Base-by-base conservation (phyloP, 768 basidiomycete genomes). In the Russula sp. region DNA sequence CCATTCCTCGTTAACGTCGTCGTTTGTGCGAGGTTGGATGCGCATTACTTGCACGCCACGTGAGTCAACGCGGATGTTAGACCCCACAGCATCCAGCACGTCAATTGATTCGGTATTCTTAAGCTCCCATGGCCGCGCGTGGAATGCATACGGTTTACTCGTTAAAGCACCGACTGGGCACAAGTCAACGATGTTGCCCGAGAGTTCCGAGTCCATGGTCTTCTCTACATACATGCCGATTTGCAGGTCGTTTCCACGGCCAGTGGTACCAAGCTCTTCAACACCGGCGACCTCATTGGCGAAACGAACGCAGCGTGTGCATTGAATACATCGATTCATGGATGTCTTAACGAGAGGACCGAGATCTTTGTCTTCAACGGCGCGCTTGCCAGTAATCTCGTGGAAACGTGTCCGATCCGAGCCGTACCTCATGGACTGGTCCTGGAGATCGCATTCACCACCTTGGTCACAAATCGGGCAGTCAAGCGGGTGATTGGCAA, bases 1-100 rank as follows among this genome's bases (percentile, higher is more conserved):
- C 97, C 97, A 98, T 75, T 99, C 97, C 78, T 99, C 97, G 74
- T 99, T 99, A 67, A 99, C 87, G 68, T 97, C 91, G 75, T 98
- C 97, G 73, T 98, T 98, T 55, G 92, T 91, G 71, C 90, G 84
- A 1, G 97, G 97, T 71, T 97, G 94, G 68, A 99, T 83, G 55
- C 97, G 88, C 95, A 98, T 98, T 66, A 98, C 96, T 73, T 92
- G 86, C 5, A 96, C 89, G 45, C 94, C 94, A 40, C 96, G 84
- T 42, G 95, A 95, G 75, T 99, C 95, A 59, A 99, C 82, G 50
- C 94, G 88, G 74, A 99, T 97, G 74, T 98, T 98, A 65, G 91
- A 94, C 14, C 97, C 97, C 51, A 99, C 77, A 16, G 94, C 97
- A 74, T 99, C 97, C 73, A 95, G 75, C 18, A 96, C 94, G 72